These are phyloP conservation scores for Zangia roseola DNA, from an alignment of 768 basidiomycete species.

Conservation along the genomic window DNA sequence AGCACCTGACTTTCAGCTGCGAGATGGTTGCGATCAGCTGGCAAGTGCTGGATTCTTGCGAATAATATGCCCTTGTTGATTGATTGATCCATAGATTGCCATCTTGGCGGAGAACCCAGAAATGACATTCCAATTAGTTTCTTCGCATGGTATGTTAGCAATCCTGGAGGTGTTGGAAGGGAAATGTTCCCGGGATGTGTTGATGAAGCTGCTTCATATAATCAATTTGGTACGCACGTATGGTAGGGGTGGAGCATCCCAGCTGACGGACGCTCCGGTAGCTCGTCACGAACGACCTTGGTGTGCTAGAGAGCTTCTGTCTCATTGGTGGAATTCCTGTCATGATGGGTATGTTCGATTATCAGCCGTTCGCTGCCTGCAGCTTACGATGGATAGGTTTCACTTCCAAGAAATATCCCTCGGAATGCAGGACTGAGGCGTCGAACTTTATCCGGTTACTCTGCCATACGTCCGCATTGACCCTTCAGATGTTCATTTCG, in stretches of 20 bases:
- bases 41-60: slow-evolving; percentile 42
- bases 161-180: slow-evolving; percentile 92
- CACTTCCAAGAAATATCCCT: slow-evolving; percentile 90
- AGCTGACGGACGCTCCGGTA: slow-evolving; percentile 20
- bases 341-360: slow-evolving; percentile 68
- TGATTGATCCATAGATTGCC: slow-evolving; percentile 49
- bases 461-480: slow-evolving; percentile 90
- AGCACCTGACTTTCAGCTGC: slow-evolving; percentile 78
- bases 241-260: background rate
- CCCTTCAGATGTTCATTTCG: slow-evolving; percentile 99
- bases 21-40: slow-evolving; percentile 84
- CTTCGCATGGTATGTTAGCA: slow-evolving; percentile 92
- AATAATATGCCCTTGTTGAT: background rate
- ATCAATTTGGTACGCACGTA: slow-evolving; percentile 68
- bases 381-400: slow-evolving; percentile 53
- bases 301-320: slow-evolving; percentile 92
- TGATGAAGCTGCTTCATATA: slow-evolving; percentile 81
- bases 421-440: slow-evolving; percentile 92
- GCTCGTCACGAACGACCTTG: slow-evolving; percentile 73
- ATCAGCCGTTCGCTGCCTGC: background rate
- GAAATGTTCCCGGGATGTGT: slow-evolving; percentile 80
- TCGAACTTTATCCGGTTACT: slow-evolving; percentile 92
- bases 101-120: slow-evolving; percentile 81
- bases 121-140: slow-evolving; percentile 85
- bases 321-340: slow-evolving; percentile 94